Percentiles rank a stretch among this genome's conserved stretches.
Evolutionary conservation across 2,329 filamentous ascomycete species (phyloP).

Genomic region (Microdochium paspali): DNA sequence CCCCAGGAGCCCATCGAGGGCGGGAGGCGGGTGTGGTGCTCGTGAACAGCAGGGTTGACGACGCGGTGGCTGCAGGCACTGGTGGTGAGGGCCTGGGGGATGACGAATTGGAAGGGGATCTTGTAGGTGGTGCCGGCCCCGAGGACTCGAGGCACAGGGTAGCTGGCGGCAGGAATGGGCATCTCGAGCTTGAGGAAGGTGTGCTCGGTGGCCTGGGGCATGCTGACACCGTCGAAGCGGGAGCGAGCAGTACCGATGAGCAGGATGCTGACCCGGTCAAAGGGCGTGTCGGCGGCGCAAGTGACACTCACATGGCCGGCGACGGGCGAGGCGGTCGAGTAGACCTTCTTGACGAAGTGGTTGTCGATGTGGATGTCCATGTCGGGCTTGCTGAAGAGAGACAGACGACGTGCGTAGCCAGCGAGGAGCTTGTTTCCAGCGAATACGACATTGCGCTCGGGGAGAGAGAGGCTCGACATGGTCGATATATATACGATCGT

Average conservation of each 20-base stretch:
- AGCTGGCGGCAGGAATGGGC: slow-evolving; percentile 30
- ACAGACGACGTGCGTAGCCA: slow-evolving; percentile 9
- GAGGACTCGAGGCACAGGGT: slow-evolving; percentile 38
- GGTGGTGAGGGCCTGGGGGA: slow-evolving; percentile 47
- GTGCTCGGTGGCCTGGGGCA: slow-evolving; percentile 37
- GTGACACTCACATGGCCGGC: slow-evolving; percentile 38
- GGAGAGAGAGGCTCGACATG: not conserved
- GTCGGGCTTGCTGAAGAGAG: slow-evolving; percentile 19
- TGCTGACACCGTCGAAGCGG: slow-evolving; percentile 39
- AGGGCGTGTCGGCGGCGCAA: slow-evolving; percentile 33
- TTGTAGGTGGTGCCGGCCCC: slow-evolving; percentile 36
- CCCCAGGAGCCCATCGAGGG: slow-evolving; percentile 44
- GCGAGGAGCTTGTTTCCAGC: not conserved
- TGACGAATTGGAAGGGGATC: slow-evolving; percentile 50
- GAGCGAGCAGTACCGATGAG: slow-evolving; percentile 42
- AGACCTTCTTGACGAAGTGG: slow-evolving; percentile 45
- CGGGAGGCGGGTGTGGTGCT: slow-evolving; percentile 43
- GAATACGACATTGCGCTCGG: not conserved
- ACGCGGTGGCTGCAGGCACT: slow-evolving; percentile 43
- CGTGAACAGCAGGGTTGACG: slow-evolving; percentile 32
- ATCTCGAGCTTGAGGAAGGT: slow-evolving; percentile 30
- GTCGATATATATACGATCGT: not conserved
- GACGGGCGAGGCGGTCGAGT: slow-evolving; percentile 43
- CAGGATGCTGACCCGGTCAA: slow-evolving; percentile 42
- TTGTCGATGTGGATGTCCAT: slow-evolving; percentile 41